phyloP scores from a whole-genome alignment of 129 eudicot genomes.

The Flaveria trinervia region DNA sequence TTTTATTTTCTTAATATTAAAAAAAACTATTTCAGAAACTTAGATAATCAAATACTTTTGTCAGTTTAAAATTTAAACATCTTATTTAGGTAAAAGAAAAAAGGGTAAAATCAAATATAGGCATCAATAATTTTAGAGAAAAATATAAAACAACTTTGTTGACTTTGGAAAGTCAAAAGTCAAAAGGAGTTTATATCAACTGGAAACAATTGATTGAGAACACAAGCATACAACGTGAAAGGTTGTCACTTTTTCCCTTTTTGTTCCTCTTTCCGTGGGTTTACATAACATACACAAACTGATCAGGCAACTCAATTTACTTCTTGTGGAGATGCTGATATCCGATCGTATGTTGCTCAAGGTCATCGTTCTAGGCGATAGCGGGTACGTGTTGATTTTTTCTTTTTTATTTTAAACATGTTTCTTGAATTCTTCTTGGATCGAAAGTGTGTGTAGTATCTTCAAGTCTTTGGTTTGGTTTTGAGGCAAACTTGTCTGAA shows the following conservation, averaged over 20 bases:
- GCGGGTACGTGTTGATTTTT: slow-evolving; percentile 51
- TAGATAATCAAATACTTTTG: neutral
- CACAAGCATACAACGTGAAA: slow-evolving; percentile 18
- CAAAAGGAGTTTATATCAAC: slow-evolving; percentile 19
- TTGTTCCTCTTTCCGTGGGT: neutral
- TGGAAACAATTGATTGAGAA: slow-evolving; percentile 10
- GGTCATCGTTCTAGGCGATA: slow-evolving; percentile 84
- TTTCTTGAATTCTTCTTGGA: neutral
- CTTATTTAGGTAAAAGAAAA: neutral
- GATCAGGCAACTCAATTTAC: neutral
- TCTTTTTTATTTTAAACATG: neutral
- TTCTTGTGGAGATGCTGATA: slow-evolving; percentile 38
- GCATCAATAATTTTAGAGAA: neutral
- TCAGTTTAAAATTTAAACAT: neutral
- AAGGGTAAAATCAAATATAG: neutral
- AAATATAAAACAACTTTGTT: neutral
- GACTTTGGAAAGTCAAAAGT: slow-evolving; percentile 25
- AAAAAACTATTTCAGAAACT: neutral
- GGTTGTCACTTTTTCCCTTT: slow-evolving; percentile 15
- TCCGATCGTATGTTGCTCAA: slow-evolving; percentile 75
- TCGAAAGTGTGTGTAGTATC: neutral
- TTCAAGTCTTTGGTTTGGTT: too few species aligned
- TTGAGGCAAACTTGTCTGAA: too few species aligned
- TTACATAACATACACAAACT: neutral
- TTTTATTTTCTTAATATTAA: neutral